Conservation (phyloP, 2,329 filamentous ascomycete genomes). For the Colletotrichum sp. region DNA sequence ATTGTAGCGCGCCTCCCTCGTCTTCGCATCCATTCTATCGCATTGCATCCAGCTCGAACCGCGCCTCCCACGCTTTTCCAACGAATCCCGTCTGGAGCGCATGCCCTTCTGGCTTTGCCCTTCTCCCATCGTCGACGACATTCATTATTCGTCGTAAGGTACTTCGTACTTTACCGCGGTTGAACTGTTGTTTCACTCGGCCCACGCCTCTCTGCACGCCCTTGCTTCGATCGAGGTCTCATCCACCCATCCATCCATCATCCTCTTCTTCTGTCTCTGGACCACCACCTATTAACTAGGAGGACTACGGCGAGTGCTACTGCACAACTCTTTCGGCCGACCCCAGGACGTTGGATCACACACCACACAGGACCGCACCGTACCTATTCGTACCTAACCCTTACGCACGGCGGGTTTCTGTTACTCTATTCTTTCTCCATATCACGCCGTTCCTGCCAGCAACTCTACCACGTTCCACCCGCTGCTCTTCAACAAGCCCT, state of each 20-base stretch:
- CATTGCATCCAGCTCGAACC: neutral
- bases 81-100: neutral
- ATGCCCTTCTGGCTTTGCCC: neutral
- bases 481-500: conserved; percentile 8
- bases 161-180: neutral
- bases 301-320: neutral
- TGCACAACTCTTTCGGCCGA: neutral
- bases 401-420: neutral
- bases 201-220: conserved; percentile 5
- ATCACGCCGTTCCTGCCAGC: conserved; percentile 14
- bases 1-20: neutral
- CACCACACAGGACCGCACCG: neutral
- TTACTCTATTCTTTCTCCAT: conserved; percentile 18
- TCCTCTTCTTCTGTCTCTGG: neutral
- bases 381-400: neutral
- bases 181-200: neutral
- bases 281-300: neutral
- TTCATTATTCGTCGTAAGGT: neutral
- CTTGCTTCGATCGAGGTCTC: neutral
- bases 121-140: neutral
- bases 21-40: neutral
- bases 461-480: conserved; percentile 9
- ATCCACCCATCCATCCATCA: neutral
- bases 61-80: neutral
- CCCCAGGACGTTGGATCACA: neutral